A percentile compares a stretch with the other conserved stretches of the same genome.
phyloP scores from a whole-genome alignment of 2,329 filamentous ascomycete genomes.

The Fusarium sp. region DNA sequence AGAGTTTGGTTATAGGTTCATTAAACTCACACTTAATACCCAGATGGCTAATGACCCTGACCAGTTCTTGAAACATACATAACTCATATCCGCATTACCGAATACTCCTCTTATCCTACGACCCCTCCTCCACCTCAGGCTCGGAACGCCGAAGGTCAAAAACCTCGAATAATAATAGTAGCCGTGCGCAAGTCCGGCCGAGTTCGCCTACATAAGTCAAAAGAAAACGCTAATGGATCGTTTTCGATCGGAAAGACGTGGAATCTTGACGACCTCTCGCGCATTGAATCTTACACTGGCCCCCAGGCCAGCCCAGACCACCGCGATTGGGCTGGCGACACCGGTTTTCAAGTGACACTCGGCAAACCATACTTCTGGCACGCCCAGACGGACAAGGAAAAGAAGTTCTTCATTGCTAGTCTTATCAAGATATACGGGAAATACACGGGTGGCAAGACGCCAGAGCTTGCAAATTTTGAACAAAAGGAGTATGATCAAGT shows the following conservation, averaged over 20 bases:
- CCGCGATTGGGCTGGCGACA: slow-evolving; percentile 81
- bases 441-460: slow-evolving; percentile 87
- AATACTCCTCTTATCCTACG: slow-evolving; percentile 85
- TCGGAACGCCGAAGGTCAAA: slow-evolving; percentile 77
- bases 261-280: slow-evolving; percentile 89
- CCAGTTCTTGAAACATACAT: slow-evolving; percentile 85
- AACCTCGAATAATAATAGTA: slow-evolving; percentile 90
- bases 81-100: slow-evolving; percentile 90
- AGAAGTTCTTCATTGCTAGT: slow-evolving; percentile 98
- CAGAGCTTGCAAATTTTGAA: slow-evolving; percentile 85
- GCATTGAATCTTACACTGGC: slow-evolving; percentile 83
- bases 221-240: slow-evolving; percentile 91
- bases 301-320: slow-evolving; percentile 64
- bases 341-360: slow-evolving; percentile 87
- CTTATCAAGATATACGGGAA: slow-evolving; percentile 96
- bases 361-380: slow-evolving; percentile 98
- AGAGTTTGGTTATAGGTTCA: neutral
- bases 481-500: slow-evolving; percentile 80
- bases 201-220: slow-evolving; percentile 95
- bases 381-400: slow-evolving; percentile 91
- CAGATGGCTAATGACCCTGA: slow-evolving; percentile 7
- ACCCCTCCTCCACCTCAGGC: slow-evolving; percentile 83
- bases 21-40: neutral
- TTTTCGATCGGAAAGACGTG: slow-evolving; percentile 99
- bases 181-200: slow-evolving; percentile 91